Evolutionary conservation across 306 rosid species (phyloP), one percentile per base, ranked within the genome.

Genomic region (Morella rubra): DNA sequence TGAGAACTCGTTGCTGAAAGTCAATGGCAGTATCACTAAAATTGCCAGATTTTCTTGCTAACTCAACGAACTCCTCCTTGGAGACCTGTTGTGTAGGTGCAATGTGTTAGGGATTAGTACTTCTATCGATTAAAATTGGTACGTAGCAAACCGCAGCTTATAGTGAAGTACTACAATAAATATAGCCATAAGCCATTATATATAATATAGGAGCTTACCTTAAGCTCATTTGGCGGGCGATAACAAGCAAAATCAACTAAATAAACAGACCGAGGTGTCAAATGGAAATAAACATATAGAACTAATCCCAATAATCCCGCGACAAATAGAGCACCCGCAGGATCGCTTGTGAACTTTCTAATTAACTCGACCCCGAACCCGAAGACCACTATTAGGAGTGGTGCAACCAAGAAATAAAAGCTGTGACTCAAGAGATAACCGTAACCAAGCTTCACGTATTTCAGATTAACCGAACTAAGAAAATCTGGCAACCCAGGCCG

Each of bases 241-340:
- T 84, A 91, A 71, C 96, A 91, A 68, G 91, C 81, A 74, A 89
- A 91, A 77, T 91, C 96, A 71, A 89, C 73, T 81, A 91, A 75
- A 76, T 91, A 89, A 42, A 82, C 85, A 19, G 90, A 73, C 5
- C 88, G 73, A 6, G 90, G 89, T 9, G 84, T 73, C 14, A 74
- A 59, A 22, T 81, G 62, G 61, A 76, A 4, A 60, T 72, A 85
- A 58, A 84, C 60, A 66, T 77, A 82, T 1, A 80, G 20, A 44
- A 85, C 15, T 5, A 81, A 24, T 49, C 67, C 69, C 40, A 81
- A 60, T 16, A 49, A 47, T 42, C 58, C 81, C 22, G 56, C 53
- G 6, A 81, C 4, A 55, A 81, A 77, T 70, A 76, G 71, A 64
- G 66, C 80, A 22, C 70, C 59, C 3, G 47, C 7, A 47, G 59